A percentile compares a stretch with the other conserved stretches of the same genome.
Conservation (phyloP, 2,329 filamentous ascomycete genomes). For the Bipolaris oryzae region DNA sequence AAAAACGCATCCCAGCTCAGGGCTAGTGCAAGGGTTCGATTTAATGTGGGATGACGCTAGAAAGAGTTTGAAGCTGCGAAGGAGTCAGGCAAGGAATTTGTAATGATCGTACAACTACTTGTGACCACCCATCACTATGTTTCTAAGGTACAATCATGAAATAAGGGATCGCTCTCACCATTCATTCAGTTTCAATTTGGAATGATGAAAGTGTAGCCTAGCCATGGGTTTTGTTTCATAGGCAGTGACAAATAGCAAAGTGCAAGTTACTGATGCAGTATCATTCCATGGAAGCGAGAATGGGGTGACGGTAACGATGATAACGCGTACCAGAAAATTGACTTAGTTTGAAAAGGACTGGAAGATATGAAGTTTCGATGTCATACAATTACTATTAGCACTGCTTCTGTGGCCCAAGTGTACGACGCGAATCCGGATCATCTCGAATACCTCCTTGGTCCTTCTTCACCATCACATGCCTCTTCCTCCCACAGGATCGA, state of each 20-base stretch:
- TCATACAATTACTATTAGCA: not conserved
- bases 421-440: not conserved
- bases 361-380: no score
- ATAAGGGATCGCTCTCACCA: not conserved
- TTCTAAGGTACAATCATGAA: not conserved
- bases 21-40: not conserved
- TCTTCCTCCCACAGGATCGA: not conserved
- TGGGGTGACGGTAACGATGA: not conserved
- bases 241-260: not conserved
- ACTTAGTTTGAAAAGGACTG: not conserved
- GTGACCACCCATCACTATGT: not conserved
- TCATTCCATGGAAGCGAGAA: not conserved
- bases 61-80: not conserved
- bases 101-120: not conserved
- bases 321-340: not conserved
- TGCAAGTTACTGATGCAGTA: not conserved
- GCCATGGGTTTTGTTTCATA: not conserved
- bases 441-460: not conserved
- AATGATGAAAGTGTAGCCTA: not conserved
- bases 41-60: not conserved
- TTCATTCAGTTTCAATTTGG: not conserved
- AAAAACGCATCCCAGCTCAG: not conserved
- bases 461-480: not conserved
- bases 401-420: not conserved
- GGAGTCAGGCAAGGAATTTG: not conserved